A percentile compares a stretch with the other conserved stretches of the same genome.
Evolutionary conservation across 306 rosid species (phyloP).

Genomic region (Lupinus albus): DNA sequence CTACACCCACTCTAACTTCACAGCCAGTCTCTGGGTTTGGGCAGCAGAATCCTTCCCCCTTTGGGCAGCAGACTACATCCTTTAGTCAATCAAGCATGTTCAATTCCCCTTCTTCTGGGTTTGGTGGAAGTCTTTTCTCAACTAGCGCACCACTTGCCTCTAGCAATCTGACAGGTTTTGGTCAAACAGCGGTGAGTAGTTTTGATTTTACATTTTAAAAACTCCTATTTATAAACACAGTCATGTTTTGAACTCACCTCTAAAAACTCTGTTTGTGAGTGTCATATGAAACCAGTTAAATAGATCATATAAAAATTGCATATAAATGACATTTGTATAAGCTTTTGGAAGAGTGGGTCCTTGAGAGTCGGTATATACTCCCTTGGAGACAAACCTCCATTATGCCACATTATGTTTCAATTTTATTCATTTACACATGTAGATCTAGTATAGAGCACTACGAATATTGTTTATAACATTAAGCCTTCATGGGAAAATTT

Average conservation of each 20-base stretch:
- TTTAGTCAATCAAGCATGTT: constrained; percentile 55
- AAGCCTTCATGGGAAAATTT: constrained; percentile 9
- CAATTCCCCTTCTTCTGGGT: constrained; percentile 58
- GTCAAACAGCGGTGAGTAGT: constrained; percentile 65
- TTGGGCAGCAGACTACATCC: constrained; percentile 57
- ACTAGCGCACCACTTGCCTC: constrained; percentile 58
- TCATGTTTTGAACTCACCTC: constrained; percentile 21
- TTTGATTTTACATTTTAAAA: constrained; percentile 7
- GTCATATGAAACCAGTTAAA: constrained; percentile 17
- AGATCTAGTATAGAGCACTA: neutral
- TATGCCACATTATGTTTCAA: neutral
- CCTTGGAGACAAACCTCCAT: neutral
- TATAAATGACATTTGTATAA: constrained; percentile 17
- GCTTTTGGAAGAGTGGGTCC: constrained; percentile 12
- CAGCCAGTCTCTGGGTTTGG: constrained; percentile 62
- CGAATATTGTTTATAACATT: constrained; percentile 11
- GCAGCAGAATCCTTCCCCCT: constrained; percentile 55
- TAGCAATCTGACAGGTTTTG: constrained; percentile 53
- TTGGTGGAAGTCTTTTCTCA: constrained; percentile 59
- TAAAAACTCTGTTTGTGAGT: neutral
- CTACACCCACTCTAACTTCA: constrained; percentile 52
- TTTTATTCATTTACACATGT: constrained; percentile 13
- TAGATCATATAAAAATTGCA: constrained; percentile 1
- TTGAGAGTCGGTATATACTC: neutral
- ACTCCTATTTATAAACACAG: neutral